Conservation (phyloP, 257 asterid species). For the Plectranthus barbatus region DNA sequence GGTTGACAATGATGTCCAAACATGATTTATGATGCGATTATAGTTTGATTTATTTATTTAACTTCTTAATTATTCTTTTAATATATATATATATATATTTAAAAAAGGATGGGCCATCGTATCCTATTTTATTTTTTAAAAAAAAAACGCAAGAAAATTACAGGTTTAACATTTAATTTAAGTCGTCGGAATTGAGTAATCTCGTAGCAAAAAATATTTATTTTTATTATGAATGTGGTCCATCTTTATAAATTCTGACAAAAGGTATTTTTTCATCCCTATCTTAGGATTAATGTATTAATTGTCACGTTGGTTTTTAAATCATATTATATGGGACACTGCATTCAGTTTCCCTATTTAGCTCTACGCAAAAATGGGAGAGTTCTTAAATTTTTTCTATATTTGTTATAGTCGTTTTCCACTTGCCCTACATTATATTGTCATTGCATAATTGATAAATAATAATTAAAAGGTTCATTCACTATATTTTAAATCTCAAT, state of each 20-base stretch:
- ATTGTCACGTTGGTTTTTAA: background rate
- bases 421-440: background rate
- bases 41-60: background rate
- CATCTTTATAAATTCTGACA: background rate
- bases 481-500: background rate
- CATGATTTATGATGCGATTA: slow-evolving; percentile 10
- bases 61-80: background rate
- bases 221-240: slow-evolving; percentile 7
- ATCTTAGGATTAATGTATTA: background rate
- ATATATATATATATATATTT: background rate
- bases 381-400: background rate
- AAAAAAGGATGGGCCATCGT: slow-evolving; percentile 10
- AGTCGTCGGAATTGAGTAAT: background rate
- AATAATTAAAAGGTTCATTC: background rate
- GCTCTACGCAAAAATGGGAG: background rate
- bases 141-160: background rate
- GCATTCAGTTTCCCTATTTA: background rate
- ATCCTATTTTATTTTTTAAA: background rate
- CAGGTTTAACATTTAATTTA: background rate
- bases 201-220: background rate
- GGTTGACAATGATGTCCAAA: slow-evolving; percentile 21
- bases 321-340: too few relatives aligned
- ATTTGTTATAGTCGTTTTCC: background rate
- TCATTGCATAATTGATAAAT: background rate
- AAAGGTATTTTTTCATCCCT: too few relatives aligned